These are phyloP conservation scores for Clitopilus hobsonii DNA, from an alignment of 768 basidiomycete species.

Conservation along the genomic window DNA sequence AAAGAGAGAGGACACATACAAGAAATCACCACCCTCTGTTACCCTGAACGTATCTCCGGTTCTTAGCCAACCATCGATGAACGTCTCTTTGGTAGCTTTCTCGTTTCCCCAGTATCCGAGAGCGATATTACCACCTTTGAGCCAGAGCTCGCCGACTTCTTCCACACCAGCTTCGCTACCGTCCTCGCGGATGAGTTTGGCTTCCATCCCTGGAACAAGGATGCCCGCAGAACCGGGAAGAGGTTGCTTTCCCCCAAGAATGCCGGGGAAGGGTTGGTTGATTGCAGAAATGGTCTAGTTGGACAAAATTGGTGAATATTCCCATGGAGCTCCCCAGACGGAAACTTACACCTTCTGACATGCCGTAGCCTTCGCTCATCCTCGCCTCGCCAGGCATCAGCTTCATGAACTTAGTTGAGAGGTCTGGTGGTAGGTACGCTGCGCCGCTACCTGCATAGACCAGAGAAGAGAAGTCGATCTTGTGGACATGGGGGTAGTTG, in stretches of 20 bases:
- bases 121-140: slow-evolving; percentile 51
- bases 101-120: slow-evolving; percentile 74
- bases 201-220: slow-evolving; percentile 61
- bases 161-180: slow-evolving; percentile 44
- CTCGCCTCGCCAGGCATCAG: slow-evolving; percentile 28
- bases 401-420: slow-evolving; percentile 36
- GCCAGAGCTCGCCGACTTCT: slow-evolving; percentile 48
- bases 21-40: slow-evolving; percentile 59
- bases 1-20: slow-evolving; percentile 36
- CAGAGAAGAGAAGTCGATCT: slow-evolving; percentile 52
- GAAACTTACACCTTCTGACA: slow-evolving; percentile 58
- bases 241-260: slow-evolving; percentile 36
- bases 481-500: slow-evolving; percentile 43
- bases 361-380: slow-evolving; percentile 58
- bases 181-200: slow-evolving; percentile 54
- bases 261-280: slow-evolving; percentile 37
- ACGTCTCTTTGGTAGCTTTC: slow-evolving; percentile 61
- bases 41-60: slow-evolving; percentile 71
- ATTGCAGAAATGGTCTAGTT: slow-evolving; percentile 53
- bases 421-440: slow-evolving; percentile 59
- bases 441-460: slow-evolving; percentile 46
- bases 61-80: slow-evolving; percentile 65
- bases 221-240: slow-evolving; percentile 49
- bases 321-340: background rate
- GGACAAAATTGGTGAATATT: background rate